phyloP scores from a whole-genome alignment of 2,329 filamentous ascomycete species.

The Talaromyces albobiverticillius region DNA sequence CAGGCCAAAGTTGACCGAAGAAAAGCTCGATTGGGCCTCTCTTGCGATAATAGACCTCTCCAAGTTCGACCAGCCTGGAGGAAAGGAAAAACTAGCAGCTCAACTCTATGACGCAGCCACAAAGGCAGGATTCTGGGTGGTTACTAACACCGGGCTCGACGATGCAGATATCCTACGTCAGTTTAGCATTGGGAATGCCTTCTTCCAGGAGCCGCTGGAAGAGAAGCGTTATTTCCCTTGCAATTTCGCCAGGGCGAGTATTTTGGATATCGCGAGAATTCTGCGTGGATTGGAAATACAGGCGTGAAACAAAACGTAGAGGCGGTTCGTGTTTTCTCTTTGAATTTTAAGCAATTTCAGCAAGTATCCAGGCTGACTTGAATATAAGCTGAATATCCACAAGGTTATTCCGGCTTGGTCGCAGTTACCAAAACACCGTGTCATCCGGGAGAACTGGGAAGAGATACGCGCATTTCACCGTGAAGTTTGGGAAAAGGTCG shows the following conservation, averaged over 20 bases:
- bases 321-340: constrained; percentile 30
- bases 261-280: constrained; percentile 32
- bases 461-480: constrained; percentile 26
- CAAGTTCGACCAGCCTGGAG: constrained; percentile 51
- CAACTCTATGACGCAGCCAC: constrained; percentile 52
- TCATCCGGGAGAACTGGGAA: constrained; percentile 23
- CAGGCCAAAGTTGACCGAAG: constrained; percentile 26
- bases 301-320: constrained; percentile 38
- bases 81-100: constrained; percentile 47
- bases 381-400: constrained; percentile 28
- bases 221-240: constrained; percentile 51
- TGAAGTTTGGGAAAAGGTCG: constrained; percentile 27
- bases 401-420: constrained; percentile 28
- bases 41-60: constrained; percentile 55
- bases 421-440: constrained; percentile 26
- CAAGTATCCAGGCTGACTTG: no score
- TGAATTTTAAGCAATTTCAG: no score
- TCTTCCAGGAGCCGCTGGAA: constrained; percentile 52
- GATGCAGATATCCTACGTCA: constrained; percentile 57
- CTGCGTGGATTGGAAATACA: constrained; percentile 35
- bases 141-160: constrained; percentile 41
- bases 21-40: constrained; percentile 50
- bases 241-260: constrained; percentile 27
- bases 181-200: constrained; percentile 55
- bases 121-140: constrained; percentile 29